Conservation (phyloP, 2,329 filamentous ascomycete species). For the Ophiostoma sp. region DNA sequence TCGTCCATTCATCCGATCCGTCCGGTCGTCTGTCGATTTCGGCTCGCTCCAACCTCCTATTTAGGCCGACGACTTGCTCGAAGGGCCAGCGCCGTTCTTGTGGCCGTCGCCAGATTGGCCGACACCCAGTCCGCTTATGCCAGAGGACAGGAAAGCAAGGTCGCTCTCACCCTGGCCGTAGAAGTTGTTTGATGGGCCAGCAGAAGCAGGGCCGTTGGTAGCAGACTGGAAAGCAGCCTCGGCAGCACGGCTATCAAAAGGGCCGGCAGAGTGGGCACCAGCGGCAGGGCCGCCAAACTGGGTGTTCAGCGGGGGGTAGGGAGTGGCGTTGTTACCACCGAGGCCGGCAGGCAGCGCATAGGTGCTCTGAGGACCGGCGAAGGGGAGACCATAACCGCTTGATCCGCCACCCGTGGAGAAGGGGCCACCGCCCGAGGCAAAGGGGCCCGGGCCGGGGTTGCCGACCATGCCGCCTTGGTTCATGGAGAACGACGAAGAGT, state of each 20-base stretch:
- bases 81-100: slow-evolving; percentile 56
- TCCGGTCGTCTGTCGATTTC: not conserved
- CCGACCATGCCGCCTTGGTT: slow-evolving; percentile 81
- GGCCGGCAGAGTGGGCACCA: slow-evolving; percentile 73
- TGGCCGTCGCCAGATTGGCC: slow-evolving; percentile 55
- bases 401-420: slow-evolving; percentile 53
- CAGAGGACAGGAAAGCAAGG: slow-evolving; percentile 71
- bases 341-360: slow-evolving; percentile 85
- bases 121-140: slow-evolving; percentile 68
- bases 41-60: not conserved
- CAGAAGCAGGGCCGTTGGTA: slow-evolving; percentile 72
- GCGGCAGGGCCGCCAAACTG: slow-evolving; percentile 68
- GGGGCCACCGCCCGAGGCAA: slow-evolving; percentile 35
- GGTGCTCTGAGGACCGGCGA: slow-evolving; percentile 79
- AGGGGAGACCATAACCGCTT: slow-evolving; percentile 68
- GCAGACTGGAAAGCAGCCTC: slow-evolving; percentile 92
- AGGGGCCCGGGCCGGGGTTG: slow-evolving; percentile 64
- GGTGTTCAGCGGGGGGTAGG: slow-evolving; percentile 77
- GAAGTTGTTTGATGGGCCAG: slow-evolving; percentile 69
- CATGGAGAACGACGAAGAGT: slow-evolving; percentile 77
- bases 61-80: slow-evolving; percentile 56
- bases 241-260: slow-evolving; percentile 87
- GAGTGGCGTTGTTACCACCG: slow-evolving; percentile 67
- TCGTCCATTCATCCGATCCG: slow-evolving; percentile 1
- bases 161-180: slow-evolving; percentile 63